Base-by-base conservation (phyloP, 179 eudicot genomes). In the Spinacia oleracea region DNA sequence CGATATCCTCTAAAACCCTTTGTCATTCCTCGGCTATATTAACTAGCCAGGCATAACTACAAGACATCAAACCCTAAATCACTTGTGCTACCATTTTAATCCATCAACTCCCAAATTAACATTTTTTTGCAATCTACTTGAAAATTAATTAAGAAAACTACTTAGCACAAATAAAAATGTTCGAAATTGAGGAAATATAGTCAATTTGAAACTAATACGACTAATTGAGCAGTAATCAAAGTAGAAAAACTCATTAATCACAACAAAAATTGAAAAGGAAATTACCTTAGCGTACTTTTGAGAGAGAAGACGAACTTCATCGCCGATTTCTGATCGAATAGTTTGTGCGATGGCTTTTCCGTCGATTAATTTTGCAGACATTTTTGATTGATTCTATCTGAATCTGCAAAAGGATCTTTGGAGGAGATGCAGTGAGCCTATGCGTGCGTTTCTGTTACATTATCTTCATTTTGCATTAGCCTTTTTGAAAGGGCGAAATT, bases 331-430 rank as follows among this genome's bases (percentile, higher is more conserved):
- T 42, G 90, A 88, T 87, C 98, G 86, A 73, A 94, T 91, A 1
- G 97, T 88, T 72, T 95, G 93, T 1, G 98, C 97, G 27, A 93
- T 87, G 16, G 91, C 93, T 78, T 95, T 93, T n/a, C 97, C 98
- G 80, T 95, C 97, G 86, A 95, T 93, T 43, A 93, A 75, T 21
- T 78, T 83, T 43, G 97, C 98, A 9, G 29, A 9, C 64, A 23
- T 59, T 59, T 53, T 23, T 25, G 7, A 23, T 10, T 23, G 31
- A 59, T 8, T 27, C 6, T 23, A 27, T 27, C 31, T 59, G 29
- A 27, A 27, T 59, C 11, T 25, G 31, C 29, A 9, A 7, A 6
- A 20, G 60, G 25, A 21, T 56, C 60, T 56, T 21, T 9, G 25
- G 12, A n/a, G 11, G 60, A 21, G 60, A 56, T 56, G 29, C 60